phyloP scores from a whole-genome alignment of 2,329 filamentous ascomycete species.

The Exophiala bonariae region DNA sequence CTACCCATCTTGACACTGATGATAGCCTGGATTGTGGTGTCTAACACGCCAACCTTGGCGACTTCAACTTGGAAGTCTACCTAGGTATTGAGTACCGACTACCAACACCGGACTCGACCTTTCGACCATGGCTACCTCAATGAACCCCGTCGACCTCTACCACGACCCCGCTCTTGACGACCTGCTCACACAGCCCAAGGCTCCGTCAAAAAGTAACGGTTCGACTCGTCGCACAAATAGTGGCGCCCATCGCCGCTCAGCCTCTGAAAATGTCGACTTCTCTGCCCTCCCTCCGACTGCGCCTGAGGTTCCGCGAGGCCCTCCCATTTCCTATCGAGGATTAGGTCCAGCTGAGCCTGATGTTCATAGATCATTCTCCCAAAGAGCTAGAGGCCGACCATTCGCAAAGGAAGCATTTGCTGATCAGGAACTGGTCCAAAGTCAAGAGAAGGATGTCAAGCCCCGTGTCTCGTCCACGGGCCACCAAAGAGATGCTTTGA shows the following conservation, averaged over 20 bases:
- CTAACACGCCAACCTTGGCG: no score
- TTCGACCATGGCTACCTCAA: constrained; percentile 18
- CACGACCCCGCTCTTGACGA: constrained; percentile 24
- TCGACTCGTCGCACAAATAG: constrained; percentile 8
- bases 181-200: constrained; percentile 12
- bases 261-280: constrained; percentile 11
- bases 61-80: background rate
- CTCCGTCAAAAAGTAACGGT: constrained; percentile 11
- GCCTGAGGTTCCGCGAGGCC: constrained; percentile 62
- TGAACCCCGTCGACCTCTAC: constrained; percentile 28
- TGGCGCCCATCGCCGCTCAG: constrained; percentile 6
- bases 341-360: constrained; percentile 44
- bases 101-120: no score
- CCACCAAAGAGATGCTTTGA: constrained; percentile 1
- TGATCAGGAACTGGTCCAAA: constrained; percentile 17
- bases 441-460: constrained; percentile 6
- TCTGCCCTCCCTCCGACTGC: constrained; percentile 35
- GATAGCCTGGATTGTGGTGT: no score
- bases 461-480: constrained; percentile 3
- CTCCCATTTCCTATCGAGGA: constrained; percentile 55
- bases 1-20: background rate
- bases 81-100: no score
- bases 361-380: constrained; percentile 28
- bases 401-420: constrained; percentile 28
- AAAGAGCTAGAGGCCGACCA: constrained; percentile 27